Base-by-base conservation (phyloP, 139 green algal species). In the Eudorina sp. region DNA sequence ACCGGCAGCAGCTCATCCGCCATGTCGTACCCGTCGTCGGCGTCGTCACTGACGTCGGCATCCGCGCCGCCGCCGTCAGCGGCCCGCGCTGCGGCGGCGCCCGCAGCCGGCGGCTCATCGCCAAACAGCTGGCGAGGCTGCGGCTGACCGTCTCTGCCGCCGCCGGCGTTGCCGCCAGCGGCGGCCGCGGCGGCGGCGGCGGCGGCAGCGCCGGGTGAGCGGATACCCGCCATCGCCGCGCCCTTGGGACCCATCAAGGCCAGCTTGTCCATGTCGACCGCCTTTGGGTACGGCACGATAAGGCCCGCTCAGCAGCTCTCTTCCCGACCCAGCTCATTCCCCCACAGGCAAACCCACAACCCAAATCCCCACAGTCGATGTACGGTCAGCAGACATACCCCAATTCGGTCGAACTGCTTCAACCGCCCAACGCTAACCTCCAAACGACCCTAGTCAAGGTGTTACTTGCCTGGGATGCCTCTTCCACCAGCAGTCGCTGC, bases 211-310 rank as follows among this genome's bases (percentile, higher is more conserved):
- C 53, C 76, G 1, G 76, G 76, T 8, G 53, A 70, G 53, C 51
- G 51, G 53, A 83, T 48, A 31, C 76, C 76, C 1, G 78, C 80
- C 41, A 41, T 41, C 62, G 45, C 80, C 41, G 60, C 80, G 40
- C 40, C 81, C 19, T 8, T 8, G 45, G 81, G 81, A 0, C 81
- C 81, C 43, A 68, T 45, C 81, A 87, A 46, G 16, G 81, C 81
- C 81, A 87, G 46, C 36, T 40, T 41, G 81, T 87, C 81, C 62
- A 87, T 36, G 34, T 87, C 81, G 3, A 86, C 60, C 13, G n/a
- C 41, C 80, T 86, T 68, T 55, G 13, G 48, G 9, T 55, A 55
- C 11, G 48, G 11, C 48, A 55, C 13, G 48, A 55, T 55, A n/a
- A n/a, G n/a, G n/a, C n/a, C n/a, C n/a, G n/a, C n/a, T n/a, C n/a